A percentile compares a stretch with the other conserved stretches of the same genome.
Evolutionary conservation across 2,329 filamentous ascomycete species (phyloP).

Genomic region (Camptophora hylomeconis): DNA sequence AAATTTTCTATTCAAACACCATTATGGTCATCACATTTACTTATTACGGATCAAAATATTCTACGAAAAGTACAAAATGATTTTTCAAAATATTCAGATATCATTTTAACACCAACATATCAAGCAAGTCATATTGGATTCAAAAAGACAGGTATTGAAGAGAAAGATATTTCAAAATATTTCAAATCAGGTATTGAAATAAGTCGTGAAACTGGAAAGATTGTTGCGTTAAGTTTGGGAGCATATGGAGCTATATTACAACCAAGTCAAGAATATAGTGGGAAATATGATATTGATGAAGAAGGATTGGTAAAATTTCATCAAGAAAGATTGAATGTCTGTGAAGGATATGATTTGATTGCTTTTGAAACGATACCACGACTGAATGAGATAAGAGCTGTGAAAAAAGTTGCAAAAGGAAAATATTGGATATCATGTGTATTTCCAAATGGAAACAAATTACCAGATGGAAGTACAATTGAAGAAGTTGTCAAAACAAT

Average conservation of each 20-base stretch:
- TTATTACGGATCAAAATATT: slow-evolving; percentile 40
- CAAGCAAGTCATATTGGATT: slow-evolving; percentile 49
- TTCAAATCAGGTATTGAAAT: slow-evolving; percentile 27
- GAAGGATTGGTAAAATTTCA: slow-evolving; percentile 45
- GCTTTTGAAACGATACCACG: slow-evolving; percentile 55
- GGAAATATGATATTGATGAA: slow-evolving; percentile 36
- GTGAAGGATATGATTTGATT: too few relatives aligned
- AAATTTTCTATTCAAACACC: slow-evolving; percentile 42
- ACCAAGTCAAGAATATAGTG: slow-evolving; percentile 53
- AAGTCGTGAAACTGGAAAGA: slow-evolving; percentile 24
- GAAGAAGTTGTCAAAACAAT: slow-evolving; percentile 30
- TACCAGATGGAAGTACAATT: slow-evolving; percentile 45
- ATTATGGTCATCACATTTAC: slow-evolving; percentile 55
- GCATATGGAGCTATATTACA: slow-evolving; percentile 56
- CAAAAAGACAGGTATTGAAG: slow-evolving; percentile 27
- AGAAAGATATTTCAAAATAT: slow-evolving; percentile 22
- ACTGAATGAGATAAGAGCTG: slow-evolving; percentile 47
- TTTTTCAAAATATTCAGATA: slow-evolving; percentile 45
- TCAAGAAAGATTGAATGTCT: slow-evolving; percentile 38
- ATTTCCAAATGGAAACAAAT: slow-evolving; percentile 40
- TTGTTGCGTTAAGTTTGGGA: slow-evolving; percentile 47
- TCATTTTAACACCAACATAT: slow-evolving; percentile 56
- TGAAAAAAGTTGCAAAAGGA: slow-evolving; percentile 33
- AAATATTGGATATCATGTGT: slow-evolving; percentile 51
- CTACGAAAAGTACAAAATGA: slow-evolving; percentile 43